These are phyloP conservation scores for Madurella fahalii DNA, from an alignment of 2,329 filamentous ascomycete genomes.

Conservation along the genomic window DNA sequence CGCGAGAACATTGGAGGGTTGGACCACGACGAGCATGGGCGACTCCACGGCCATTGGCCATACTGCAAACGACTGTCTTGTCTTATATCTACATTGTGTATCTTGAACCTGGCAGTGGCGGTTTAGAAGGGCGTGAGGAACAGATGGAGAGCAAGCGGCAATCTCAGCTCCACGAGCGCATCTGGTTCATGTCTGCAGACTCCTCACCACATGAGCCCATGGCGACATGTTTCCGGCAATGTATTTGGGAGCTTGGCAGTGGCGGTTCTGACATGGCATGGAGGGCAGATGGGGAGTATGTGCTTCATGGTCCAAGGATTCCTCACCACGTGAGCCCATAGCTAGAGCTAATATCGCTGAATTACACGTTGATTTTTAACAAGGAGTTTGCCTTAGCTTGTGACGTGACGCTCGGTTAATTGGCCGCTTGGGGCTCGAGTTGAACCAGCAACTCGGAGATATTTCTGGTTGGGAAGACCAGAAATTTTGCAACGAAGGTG, in stretches of 20 bases:
- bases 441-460: too few species aligned
- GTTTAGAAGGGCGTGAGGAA: background rate
- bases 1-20: too few species aligned
- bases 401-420: background rate
- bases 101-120: background rate
- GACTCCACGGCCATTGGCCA: conserved; percentile 15
- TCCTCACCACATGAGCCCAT: background rate
- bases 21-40: background rate
- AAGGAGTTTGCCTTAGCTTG: background rate
- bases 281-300: background rate
- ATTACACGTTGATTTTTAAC: conserved; percentile 1
- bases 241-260: conserved; percentile 12
- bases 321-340: conserved; percentile 14
- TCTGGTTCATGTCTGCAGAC: background rate
- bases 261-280: background rate
- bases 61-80: conserved; percentile 7
- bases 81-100: background rate
- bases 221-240: background rate
- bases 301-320: background rate
- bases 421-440: too few species aligned
- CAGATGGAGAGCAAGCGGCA: too few species aligned
- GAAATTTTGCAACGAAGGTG: too few species aligned
- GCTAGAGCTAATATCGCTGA: background rate
- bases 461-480: too few species aligned
- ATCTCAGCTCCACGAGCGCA: background rate